These are phyloP conservation scores for Xerocomus nothofagi DNA, from an alignment of 1,284 basidiomycete species.

Conservation along the genomic window DNA sequence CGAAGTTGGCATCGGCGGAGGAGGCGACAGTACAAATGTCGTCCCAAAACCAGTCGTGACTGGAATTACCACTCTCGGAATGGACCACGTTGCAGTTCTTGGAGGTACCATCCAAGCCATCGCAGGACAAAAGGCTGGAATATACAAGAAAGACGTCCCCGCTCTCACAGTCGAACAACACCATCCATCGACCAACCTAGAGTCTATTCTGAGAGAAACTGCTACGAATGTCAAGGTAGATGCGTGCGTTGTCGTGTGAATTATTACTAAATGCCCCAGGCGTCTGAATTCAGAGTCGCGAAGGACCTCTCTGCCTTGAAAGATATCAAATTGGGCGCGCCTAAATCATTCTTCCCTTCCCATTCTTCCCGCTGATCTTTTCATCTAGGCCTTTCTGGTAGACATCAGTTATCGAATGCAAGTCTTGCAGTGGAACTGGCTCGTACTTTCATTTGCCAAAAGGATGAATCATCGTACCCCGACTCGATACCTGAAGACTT, in stretches of 20 bases:
- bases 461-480: slow-evolving; percentile 16
- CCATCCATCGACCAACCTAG: slow-evolving; percentile 67
- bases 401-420: slow-evolving; percentile 90
- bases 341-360: background rate
- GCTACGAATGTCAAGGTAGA: slow-evolving; percentile 67
- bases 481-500: slow-evolving; percentile 54
- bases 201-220: slow-evolving; percentile 64
- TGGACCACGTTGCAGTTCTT: slow-evolving; percentile 91
- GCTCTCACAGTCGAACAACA: slow-evolving; percentile 85
- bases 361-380: slow-evolving; percentile 4
- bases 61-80: slow-evolving; percentile 87
- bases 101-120: slow-evolving; percentile 92
- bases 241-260: background rate
- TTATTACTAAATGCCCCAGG: slow-evolving; percentile 37
- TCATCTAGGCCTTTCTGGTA: slow-evolving; percentile 76
- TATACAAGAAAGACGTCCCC: slow-evolving; percentile 90
- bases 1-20: slow-evolving; percentile 96
- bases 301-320: slow-evolving; percentile 48
- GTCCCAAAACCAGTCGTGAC: slow-evolving; percentile 89
- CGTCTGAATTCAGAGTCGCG: slow-evolving; percentile 66
- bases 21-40: slow-evolving; percentile 95
- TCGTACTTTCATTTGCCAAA: slow-evolving; percentile 58
- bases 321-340: slow-evolving; percentile 63
- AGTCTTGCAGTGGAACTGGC: slow-evolving; percentile 81
- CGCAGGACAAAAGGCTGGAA: slow-evolving; percentile 95